Evolutionary conservation across 331 rosid genomes (phyloP).

Genomic region (Saraca asoca): DNA sequence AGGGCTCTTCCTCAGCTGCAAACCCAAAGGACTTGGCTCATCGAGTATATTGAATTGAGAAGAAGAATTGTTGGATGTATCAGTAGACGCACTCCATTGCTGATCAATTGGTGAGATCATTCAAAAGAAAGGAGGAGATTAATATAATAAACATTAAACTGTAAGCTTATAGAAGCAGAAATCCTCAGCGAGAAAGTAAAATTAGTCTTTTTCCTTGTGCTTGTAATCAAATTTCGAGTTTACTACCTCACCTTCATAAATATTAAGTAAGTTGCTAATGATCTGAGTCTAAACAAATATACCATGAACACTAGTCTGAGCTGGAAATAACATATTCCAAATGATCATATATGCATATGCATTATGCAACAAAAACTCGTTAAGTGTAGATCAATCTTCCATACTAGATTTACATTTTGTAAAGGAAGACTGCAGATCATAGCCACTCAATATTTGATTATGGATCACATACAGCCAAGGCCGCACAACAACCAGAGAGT

Average conservation of each 20-base stretch:
- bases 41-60: conserved; percentile 69
- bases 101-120: conserved; percentile 25
- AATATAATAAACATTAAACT: neutral
- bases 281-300: neutral
- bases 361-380: neutral
- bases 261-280: conserved; percentile 14
- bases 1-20: conserved; percentile 87
- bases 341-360: neutral
- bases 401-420: neutral
- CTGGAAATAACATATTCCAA: neutral
- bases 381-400: too few species aligned
- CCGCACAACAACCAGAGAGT: neutral
- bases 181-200: neutral
- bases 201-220: neutral
- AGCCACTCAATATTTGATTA: neutral
- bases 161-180: neutral
- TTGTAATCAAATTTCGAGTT: conserved; percentile 5
- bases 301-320: conserved; percentile 7
- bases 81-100: conserved; percentile 49
- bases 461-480: neutral
- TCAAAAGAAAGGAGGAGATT: conserved; percentile 2
- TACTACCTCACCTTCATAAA: neutral
- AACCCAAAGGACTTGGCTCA: conserved; percentile 96
- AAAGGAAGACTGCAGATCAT: neutral
- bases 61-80: conserved; percentile 37